Base-by-base conservation (phyloP, 2,329 filamentous ascomycete species). In the Diplodia sapinea region DNA sequence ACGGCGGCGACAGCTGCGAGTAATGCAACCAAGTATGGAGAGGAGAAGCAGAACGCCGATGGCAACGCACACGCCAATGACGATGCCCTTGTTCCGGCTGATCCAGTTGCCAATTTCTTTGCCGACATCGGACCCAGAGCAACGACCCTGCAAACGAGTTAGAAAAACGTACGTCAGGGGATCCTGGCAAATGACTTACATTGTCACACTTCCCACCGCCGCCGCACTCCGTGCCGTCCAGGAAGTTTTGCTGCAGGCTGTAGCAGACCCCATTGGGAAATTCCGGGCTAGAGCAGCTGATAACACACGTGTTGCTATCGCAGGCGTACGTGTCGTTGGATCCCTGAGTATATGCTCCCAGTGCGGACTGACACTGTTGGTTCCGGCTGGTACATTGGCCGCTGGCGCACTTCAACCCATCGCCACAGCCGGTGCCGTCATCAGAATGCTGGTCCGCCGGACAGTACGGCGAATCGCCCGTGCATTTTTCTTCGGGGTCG, bases 341-440 rank as follows among this genome's bases (percentile, higher is more conserved):
- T 76, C 85, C 87, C 67, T 87, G 84, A 0, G 89, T 90, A 69
- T 91, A 86, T 2, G 56, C 57, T 43, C 93, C 93, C 84, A 97
- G 91, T 57, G 96, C 84, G 12, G 88, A 90, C 78, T 90, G 89
- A 82, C 95, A 99, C 81, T 99, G 95, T 75, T 89, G 85, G 78
- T 97, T 89, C 70, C 95, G 89, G 65, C 91, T 95, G 3, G 95
- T 99, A 79, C 95, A 99, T 79, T 98, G 94, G 13, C 95, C 95
- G 55, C 91, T 94, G 36, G 95, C 93, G 76, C 95, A 99, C 38
- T 87, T 81, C 38, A 98, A 85, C 1, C 87, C 86, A 62, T 82
- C 81, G 40, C 92, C 93, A 75, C 95, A 99, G 20, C 80, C 79
- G 4, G 86, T 82, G 40, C 88, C 95, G 76, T 98, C 89, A 0